Evolutionary conservation across 192 early-diverging fungal genomes (phyloP).

Genomic region (Podila clonocystis): DNA sequence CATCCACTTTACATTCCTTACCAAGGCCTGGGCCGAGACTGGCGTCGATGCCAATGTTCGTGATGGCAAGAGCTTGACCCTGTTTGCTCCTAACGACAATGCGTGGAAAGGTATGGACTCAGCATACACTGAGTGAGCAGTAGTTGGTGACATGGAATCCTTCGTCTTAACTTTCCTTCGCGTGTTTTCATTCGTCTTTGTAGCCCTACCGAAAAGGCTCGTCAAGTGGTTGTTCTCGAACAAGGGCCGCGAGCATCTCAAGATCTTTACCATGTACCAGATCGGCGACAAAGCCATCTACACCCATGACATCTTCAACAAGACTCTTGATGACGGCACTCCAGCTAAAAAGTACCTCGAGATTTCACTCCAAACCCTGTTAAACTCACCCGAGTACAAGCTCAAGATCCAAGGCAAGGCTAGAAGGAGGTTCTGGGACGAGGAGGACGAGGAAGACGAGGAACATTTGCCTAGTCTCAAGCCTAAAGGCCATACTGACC

Average conservation of each 20-base stretch:
- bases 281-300: conserved; percentile 21
- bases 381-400: conserved; percentile 16
- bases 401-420: conserved; percentile 21
- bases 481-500: conserved; percentile 6
- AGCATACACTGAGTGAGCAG: no score
- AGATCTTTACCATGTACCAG: conserved; percentile 37
- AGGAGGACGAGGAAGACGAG: neutral
- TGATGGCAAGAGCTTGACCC: conserved; percentile 29
- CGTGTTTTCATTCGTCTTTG: neutral
- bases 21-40: conserved; percentile 29
- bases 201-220: conserved; percentile 21
- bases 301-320: conserved; percentile 37
- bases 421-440: neutral
- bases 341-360: conserved; percentile 9
- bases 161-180: neutral
- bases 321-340: conserved; percentile 6
- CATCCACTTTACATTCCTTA: conserved; percentile 19
- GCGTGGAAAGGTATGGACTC: conserved; percentile 31
- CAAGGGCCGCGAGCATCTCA: conserved; percentile 31
- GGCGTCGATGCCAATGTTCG: conserved; percentile 24
- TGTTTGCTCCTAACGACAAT: conserved; percentile 35
- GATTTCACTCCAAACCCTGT: conserved; percentile 21
- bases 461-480: neutral
- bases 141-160: no score
- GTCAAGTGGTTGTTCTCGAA: conserved; percentile 24